These are phyloP conservation scores for Avena atlantica DNA, from an alignment of 176 grass and related monocot species.

Conservation along the genomic window DNA sequence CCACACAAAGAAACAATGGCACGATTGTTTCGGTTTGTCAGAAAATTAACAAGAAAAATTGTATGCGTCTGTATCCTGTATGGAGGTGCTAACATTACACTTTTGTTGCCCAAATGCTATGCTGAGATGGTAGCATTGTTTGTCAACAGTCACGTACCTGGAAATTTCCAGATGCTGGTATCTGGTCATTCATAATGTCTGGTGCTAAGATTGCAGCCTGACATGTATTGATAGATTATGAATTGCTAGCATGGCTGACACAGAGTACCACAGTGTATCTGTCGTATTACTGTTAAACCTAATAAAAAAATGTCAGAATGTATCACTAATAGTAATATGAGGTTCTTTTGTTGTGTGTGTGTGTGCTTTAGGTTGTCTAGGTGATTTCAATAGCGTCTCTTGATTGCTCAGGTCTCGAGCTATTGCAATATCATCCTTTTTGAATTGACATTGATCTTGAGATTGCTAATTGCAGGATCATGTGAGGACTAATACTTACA, in stretches of 20 bases:
- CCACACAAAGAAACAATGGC: background rate
- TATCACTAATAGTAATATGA: background rate
- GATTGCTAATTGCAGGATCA: conserved; percentile 71
- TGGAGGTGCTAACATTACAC: background rate
- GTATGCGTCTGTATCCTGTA: background rate
- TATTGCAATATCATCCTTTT: conserved; percentile 37
- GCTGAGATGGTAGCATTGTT: background rate
- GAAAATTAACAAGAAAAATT: background rate
- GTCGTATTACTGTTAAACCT: background rate
- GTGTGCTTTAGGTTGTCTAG: conserved; percentile 19
- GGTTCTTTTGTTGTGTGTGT: background rate
- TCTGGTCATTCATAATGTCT: background rate
- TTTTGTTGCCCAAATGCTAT: background rate
- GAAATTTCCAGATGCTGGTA: background rate
- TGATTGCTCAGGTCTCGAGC: background rate
- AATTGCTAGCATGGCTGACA: background rate
- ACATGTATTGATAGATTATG: background rate
- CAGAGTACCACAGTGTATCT: background rate
- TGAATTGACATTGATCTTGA: conserved; percentile 41
- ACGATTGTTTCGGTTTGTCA: background rate
- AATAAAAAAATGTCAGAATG: conserved; percentile 32
- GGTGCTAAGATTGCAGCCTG: conserved; percentile 1
- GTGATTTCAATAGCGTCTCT: conserved; percentile 28
- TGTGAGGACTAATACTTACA: conserved; percentile 85
- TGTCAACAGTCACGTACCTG: background rate